These are phyloP conservation scores for Coniochaeta hoffmannii DNA, from an alignment of 2,329 filamentous ascomycete genomes.

Conservation along the genomic window DNA sequence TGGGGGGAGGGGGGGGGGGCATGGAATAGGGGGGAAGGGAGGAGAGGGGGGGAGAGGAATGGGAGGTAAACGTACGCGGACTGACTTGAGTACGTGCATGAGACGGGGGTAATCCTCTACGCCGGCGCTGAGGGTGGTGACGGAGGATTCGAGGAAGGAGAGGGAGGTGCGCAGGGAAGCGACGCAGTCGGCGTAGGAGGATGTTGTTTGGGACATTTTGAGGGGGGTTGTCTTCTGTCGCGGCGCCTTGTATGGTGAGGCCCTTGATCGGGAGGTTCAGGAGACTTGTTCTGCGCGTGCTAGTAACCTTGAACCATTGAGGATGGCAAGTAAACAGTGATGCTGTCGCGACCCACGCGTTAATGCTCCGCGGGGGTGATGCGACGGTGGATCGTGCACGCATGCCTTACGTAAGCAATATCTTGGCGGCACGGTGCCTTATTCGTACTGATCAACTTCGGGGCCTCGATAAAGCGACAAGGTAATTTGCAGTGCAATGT, in stretches of 20 bases:
- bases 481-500: too few species aligned
- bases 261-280: too few species aligned
- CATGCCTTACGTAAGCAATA: too few species aligned
- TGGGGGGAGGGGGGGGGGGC: neutral
- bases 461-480: too few species aligned
- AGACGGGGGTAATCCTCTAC: slow-evolving; percentile 53
- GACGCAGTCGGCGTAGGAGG: slow-evolving; percentile 50
- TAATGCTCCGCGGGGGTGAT: neutral
- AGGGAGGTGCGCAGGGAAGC: slow-evolving; percentile 52
- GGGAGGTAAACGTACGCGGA: slow-evolving; percentile 36
- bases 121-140: slow-evolving; percentile 46
- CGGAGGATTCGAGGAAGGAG: slow-evolving; percentile 52
- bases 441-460: too few species aligned
- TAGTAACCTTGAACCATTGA: too few species aligned
- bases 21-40: neutral
- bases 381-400: neutral
- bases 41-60: neutral
- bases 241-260: too few species aligned
- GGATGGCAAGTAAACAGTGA: neutral
- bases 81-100: slow-evolving; percentile 46
- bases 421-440: too few species aligned
- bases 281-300: too few species aligned
- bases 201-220: slow-evolving; percentile 6
- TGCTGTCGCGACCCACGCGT: neutral
- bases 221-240: neutral